Conservation (phyloP, 2,329 filamentous ascomycete genomes). For the Zelopaecilomyces penicillatus region DNA sequence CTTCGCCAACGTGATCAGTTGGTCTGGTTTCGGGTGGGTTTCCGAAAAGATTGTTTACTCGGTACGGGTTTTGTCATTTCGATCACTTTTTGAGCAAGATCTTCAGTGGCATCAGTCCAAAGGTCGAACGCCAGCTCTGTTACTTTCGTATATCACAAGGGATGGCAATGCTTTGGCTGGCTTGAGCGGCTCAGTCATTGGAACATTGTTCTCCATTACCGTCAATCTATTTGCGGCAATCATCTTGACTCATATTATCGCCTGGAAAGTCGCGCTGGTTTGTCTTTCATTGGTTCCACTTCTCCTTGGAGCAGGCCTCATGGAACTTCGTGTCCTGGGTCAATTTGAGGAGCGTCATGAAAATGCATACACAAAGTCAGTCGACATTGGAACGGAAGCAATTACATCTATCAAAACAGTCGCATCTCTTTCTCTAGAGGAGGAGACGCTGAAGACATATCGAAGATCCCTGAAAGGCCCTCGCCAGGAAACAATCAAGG, state of each 20-base stretch:
- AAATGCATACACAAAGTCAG: constrained; percentile 49
- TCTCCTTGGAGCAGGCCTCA: constrained; percentile 54
- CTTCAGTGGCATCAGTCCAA: constrained; percentile 59
- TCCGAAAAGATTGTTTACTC: constrained; percentile 53
- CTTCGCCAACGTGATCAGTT: constrained; percentile 44
- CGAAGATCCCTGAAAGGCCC: constrained; percentile 21
- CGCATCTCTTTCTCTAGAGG: constrained; percentile 37
- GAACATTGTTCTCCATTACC: constrained; percentile 53
- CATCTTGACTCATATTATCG: constrained; percentile 56
- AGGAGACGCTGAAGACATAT: constrained; percentile 31
- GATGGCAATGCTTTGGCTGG: constrained; percentile 55
- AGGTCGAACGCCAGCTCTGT: constrained; percentile 45
- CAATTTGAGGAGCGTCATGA: constrained; percentile 50
- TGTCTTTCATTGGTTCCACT: constrained; percentile 56
- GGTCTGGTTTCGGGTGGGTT: constrained; percentile 30
- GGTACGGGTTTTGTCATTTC: constrained; percentile 50
- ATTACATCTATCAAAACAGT: constrained; percentile 53
- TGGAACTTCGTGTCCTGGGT: constrained; percentile 51
- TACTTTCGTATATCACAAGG: constrained; percentile 56
- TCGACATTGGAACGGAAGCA: constrained; percentile 54
- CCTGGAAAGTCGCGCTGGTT: constrained; percentile 64
- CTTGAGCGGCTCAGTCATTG: constrained; percentile 57
- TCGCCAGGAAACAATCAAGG: constrained; percentile 33
- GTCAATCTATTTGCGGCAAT: constrained; percentile 58
- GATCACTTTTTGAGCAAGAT: constrained; percentile 53